Evolutionary conservation across 257 asterid genomes (phyloP).

Genomic region (Buddleja alternifolia): DNA sequence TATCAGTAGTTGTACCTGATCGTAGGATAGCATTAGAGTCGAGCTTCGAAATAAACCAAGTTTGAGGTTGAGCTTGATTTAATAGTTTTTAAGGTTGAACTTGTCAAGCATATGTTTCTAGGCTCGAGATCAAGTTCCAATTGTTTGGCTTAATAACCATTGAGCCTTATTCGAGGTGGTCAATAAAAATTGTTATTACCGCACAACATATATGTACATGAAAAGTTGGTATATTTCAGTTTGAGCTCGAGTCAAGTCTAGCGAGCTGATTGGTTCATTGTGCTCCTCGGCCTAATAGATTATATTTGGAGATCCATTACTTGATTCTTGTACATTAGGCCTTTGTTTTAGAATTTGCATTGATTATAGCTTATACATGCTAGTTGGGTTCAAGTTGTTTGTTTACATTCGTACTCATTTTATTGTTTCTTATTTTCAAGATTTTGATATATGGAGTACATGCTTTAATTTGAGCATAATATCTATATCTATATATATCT

Average conservation of each 20-base stretch:
- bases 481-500: too few relatives aligned
- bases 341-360: neutral
- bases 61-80: constrained; percentile 11
- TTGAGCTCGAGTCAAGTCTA: neutral
- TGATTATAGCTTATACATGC: neutral
- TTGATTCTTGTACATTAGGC: too few relatives aligned
- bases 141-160: constrained; percentile 17
- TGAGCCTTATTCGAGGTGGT: neutral
- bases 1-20: constrained; percentile 22
- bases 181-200: too few relatives aligned
- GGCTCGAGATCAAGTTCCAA: neutral
- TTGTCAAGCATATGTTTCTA: neutral
- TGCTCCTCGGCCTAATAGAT: neutral
- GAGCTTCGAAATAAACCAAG: neutral
- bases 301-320: neutral
- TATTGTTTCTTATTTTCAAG: too few relatives aligned
- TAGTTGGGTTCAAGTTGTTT: neutral
- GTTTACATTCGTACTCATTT: neutral
- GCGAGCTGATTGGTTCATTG: neutral
- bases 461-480: too few relatives aligned
- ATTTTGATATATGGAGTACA: too few relatives aligned
- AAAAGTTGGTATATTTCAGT: too few relatives aligned
- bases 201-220: too few relatives aligned
- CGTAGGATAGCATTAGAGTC: neutral
- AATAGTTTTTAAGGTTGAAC: neutral